Base-by-base conservation (phyloP, 768 basidiomycete species). In the Amanita molliuscula region DNA sequence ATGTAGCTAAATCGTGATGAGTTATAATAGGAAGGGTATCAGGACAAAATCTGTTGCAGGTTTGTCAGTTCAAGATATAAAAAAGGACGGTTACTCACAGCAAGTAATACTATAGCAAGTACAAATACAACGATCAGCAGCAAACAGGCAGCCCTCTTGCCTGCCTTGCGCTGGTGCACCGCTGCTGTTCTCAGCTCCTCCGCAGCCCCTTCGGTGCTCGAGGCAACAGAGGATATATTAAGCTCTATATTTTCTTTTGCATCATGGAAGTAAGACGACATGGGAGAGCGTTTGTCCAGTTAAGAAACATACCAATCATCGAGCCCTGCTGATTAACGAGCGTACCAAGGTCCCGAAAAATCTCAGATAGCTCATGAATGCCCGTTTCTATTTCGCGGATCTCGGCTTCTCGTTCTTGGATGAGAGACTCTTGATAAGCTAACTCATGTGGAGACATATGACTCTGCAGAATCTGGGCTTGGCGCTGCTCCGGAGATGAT, bases 351-450 rank as follows among this genome's bases (percentile, higher is more conserved):
- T 98, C 94, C 44, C 88, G 80, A 75, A 99, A 98, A 61, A 99
- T 97, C 66, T 97, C 91, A 23, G 88, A 79, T 41, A 99, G 67
- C 65, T 99, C 95, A 59, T 95, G 91, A 49, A 99, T 97, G 6
- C 96, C 95, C 6, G 81, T 83, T 66, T 99, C 96, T 46, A 99
- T 99, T 62, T 97, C 93, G 45, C 88, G 80, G 48, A 98, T 98
- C 60, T 98, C 96, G 0, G 74, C 75, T 63, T 99, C 95, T 15
- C 96, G 85, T 62, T 99, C 96, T 46, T 86, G 83, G 47, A 96
- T 92, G 33, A 98, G 70, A 8, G 90, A 88, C 62, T 99, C 95
- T 64, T 98, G 96, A 62, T 94, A 94, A 11, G 90, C 90, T 20
- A 98, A 77, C 65, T 97, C 95, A 53, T 88, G 86, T 0, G 89